Evolutionary conservation across 2,329 filamentous ascomycete species (phyloP), one percentile per base, ranked within the genome.

Genomic region (Lecanicillium sp.): DNA sequence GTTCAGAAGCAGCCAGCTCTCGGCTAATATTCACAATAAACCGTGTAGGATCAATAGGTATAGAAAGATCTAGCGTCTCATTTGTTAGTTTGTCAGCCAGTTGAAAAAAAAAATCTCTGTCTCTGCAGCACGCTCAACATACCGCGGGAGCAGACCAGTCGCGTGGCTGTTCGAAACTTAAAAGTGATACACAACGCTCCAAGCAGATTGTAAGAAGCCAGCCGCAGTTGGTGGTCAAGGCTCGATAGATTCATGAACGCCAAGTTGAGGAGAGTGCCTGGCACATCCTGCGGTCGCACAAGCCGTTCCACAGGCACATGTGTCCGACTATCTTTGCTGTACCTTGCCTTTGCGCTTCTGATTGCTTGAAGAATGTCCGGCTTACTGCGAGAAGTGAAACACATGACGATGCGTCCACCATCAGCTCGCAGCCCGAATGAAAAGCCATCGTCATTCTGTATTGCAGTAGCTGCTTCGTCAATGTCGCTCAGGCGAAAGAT

Each of bases 351-450:
- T 36, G 81, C 81, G 9, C 67, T 70, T 27, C 80, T 75, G 45
- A 86, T 81, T 10, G 77, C 76, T 60, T 81, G 77, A 3, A 86
- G 67, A 17, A 86, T 73, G 51, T 85, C 82, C 6, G 68, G 60
- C 60, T 83, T 84, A 59, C 78, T 79, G 1, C 79, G 71, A 54
- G 82, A 85, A 15, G 81, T 82, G 60, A 86, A 86, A 59, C 81
- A 84, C 81, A 86, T 84, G 45, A 84, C 76, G 42, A 84, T 81
- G 63, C 82, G 84, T 55, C 83, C 83, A 53, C 80, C 83, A 55
- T 86, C 83, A 3, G 81, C 81, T 42, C 81, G 73, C 23, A 86
- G 66, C 1, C 81, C 83, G 61, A 86, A 86, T 2, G 81, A 77
- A 3, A 78, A 79, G 53, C 85, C 81, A 50, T 86, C 81, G 50